A percentile compares a stretch with the other conserved stretches of the same genome.
These are phyloP conservation scores for Novymonas esmeraldas DNA, from an alignment of 208 protist genomes.

Conservation along the genomic window DNA sequence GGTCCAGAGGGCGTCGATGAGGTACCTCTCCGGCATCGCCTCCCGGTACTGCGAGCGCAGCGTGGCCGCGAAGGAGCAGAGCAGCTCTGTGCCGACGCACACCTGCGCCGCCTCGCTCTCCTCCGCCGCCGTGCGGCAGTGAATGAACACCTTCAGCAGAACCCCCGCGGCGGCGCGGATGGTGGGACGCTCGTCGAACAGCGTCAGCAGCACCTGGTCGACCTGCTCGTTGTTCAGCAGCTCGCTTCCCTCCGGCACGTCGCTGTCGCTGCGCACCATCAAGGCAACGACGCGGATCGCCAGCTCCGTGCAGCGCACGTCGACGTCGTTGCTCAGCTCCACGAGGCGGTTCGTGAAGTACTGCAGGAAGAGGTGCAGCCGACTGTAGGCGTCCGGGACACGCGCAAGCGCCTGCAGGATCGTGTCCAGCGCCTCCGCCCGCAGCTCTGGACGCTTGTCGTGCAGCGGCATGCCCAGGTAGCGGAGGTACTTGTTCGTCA, in stretches of 20 bases:
- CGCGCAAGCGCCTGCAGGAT: constrained; percentile 68
- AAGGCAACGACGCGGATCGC: constrained; percentile 83
- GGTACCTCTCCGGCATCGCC: constrained; percentile 82
- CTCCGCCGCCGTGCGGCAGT: constrained; percentile 67
- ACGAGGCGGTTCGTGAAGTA: constrained; percentile 84
- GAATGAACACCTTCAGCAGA: constrained; percentile 86
- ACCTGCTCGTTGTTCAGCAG: constrained; percentile 81
- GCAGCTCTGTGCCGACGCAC: constrained; percentile 58
- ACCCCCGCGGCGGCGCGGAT: constrained; percentile 82
- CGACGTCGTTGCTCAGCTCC: constrained; percentile 86
- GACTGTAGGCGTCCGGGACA: constrained; percentile 60
- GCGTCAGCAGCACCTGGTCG: constrained; percentile 71
- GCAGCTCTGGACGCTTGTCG: constrained; percentile 84
- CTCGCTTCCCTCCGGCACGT: constrained; percentile 61
- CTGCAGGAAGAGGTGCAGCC: constrained; percentile 85
- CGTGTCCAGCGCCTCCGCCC: constrained; percentile 75
- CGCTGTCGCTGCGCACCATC: constrained; percentile 69
- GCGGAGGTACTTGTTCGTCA: constrained; percentile 89
- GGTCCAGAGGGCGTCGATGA: constrained; percentile 87
- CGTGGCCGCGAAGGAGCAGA: constrained; percentile 77
- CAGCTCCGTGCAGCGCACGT: constrained; percentile 79
- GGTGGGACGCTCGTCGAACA: constrained; percentile 90
- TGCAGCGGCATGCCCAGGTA: constrained; percentile 92
- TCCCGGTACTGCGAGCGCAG: constrained; percentile 76
- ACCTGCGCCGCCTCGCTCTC: constrained; percentile 54